A percentile compares a stretch with the other conserved stretches of the same genome.
These are phyloP conservation scores for Pseudogymnoascus sp. DNA, from an alignment of 2,329 filamentous ascomycete species.

Conservation along the genomic window DNA sequence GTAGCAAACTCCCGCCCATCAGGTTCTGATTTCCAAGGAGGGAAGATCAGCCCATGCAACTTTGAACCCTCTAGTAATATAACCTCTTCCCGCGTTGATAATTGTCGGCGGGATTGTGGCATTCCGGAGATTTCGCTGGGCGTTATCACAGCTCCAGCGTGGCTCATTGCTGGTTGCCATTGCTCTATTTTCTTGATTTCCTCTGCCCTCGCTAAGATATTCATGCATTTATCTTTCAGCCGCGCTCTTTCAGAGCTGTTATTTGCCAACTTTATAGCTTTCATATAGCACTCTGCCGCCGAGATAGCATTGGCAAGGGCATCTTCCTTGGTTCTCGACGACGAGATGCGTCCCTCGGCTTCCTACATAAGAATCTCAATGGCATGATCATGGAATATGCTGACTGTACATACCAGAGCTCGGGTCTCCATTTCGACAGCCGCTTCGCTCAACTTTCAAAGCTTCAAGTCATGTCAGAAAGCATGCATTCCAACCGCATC, in stretches of 20 bases:
- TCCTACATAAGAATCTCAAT: constrained; percentile 33
- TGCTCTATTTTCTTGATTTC: constrained; percentile 52
- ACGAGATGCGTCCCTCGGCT: constrained; percentile 45
- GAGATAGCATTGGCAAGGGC: constrained; percentile 70
- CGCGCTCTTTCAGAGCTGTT: constrained; percentile 55
- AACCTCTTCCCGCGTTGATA: constrained; percentile 65
- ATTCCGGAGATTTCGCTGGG: constrained; percentile 18
- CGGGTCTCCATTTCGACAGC: not conserved
- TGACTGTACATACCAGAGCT: constrained; percentile 6
- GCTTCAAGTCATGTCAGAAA: not conserved
- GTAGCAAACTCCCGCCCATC: constrained; percentile 52
- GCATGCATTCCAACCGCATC: not conserved
- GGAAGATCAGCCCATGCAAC: constrained; percentile 76
- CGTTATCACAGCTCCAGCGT: constrained; percentile 17
- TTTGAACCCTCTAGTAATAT: constrained; percentile 71
- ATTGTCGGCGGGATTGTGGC: constrained; percentile 46
- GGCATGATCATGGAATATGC: not conserved
- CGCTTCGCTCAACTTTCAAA: not conserved
- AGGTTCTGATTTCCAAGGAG: constrained; percentile 70
- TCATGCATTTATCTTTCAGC: constrained; percentile 61
- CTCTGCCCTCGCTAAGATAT: constrained; percentile 66
- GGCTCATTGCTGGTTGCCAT: constrained; percentile 17
- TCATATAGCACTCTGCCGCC: constrained; percentile 76
- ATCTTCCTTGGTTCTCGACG: constrained; percentile 47
- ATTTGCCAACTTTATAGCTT: constrained; percentile 57